Evolutionary conservation across 2,329 filamentous ascomycete species (phyloP), one percentile per base, ranked within the genome.

Genomic region (Macrophomina tecta): DNA sequence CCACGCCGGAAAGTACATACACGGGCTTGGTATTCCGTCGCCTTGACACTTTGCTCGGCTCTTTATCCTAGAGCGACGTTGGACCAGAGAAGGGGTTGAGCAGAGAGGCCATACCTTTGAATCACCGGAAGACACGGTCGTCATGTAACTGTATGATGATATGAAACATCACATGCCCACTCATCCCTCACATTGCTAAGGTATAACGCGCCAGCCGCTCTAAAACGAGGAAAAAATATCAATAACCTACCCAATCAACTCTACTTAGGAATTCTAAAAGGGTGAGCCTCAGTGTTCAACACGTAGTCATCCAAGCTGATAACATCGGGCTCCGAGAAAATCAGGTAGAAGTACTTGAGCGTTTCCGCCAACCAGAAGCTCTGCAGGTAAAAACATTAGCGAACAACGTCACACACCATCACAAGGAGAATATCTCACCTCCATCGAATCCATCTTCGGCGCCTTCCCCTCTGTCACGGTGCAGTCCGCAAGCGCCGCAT

Each of bases 311-410:
- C 82, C 68, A 83, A 69, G 69, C 78, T 81, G 52, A 83, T 74
- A 9, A 78, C 51, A 49, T 76, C 72, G 6, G 79, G 78, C 53
- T 82, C 78, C 65, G 78, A 81, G 70, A 83, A 83, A 7, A 81
- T 72, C 16, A 83, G 73, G 68, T 82, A 83, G 68, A 83, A 83
- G 68, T 83, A 84, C 70, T 84, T 84, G 56, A 84, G 71, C 62
- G 82, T 84, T 72, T 83, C 82, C 0, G 80, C 81, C 77, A 82
- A 76, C 81, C 82, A 84, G 71, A 83, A 83, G 66, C 78, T 81
- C 77, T 78, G 68, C 48, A 67, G 74, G 23, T 23, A 67, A 56
- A 56, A 30, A 14, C 18, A 14, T 51, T 8, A 46, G 46, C 30
- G 7, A 18, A 11, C 40, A 30, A 2, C 51, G 18, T 6, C 46